A percentile compares a stretch with the other conserved stretches of the same genome.
phyloP scores from a whole-genome alignment of 2,329 filamentous ascomycete genomes.

The Colletotrichum lupini region DNA sequence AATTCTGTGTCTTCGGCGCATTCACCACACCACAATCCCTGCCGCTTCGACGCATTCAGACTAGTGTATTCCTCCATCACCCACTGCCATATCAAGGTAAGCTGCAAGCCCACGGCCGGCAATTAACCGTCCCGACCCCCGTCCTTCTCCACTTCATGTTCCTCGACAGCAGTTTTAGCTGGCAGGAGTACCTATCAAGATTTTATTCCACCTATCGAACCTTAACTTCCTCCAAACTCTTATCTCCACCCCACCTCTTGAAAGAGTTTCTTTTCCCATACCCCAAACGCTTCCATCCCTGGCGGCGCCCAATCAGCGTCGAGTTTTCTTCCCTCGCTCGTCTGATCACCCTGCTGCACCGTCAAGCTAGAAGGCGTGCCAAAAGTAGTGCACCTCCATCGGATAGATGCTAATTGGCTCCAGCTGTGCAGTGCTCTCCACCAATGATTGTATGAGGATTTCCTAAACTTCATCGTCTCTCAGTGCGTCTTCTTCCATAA shows the following conservation, averaged over 20 bases:
- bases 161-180: background rate
- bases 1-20: conserved; percentile 23
- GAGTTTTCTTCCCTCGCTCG: background rate
- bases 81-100: conserved; percentile 29
- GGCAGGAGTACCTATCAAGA: background rate
- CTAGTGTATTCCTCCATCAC: background rate
- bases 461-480: conserved; percentile 14
- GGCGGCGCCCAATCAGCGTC: conserved; percentile 22
- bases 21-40: conserved; percentile 24
- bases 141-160: background rate
- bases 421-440: conserved; percentile 26
- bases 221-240: conserved; percentile 5
- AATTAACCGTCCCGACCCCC: conserved; percentile 17
- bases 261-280: background rate
- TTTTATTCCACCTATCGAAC: background rate
- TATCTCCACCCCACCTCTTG: conserved; percentile 20
- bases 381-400: conserved; percentile 5
- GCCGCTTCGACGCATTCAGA: conserved; percentile 9
- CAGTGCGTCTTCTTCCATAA: conserved; percentile 10
- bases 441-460: conserved; percentile 30
- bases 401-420: conserved; percentile 30
- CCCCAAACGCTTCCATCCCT: conserved; percentile 2
- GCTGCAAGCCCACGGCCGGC: conserved; percentile 20
- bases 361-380: conserved; percentile 14
- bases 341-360: conserved; percentile 23